phyloP scores from a whole-genome alignment of 1,284 basidiomycete genomes.

The Tilletia walkeri region DNA sequence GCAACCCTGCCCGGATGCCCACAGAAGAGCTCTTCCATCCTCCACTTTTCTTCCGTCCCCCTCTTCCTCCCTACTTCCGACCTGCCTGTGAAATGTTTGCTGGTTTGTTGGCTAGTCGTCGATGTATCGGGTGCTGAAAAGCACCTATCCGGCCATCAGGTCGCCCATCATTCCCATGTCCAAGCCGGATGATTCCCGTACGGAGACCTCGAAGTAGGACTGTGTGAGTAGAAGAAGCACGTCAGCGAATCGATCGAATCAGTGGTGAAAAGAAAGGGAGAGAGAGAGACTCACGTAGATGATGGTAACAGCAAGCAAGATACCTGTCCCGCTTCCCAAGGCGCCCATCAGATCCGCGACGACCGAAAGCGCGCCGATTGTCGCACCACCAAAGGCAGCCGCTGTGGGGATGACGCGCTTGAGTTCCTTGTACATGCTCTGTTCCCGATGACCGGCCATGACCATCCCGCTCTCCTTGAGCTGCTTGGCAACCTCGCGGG shows the following conservation, averaged over 20 bases:
- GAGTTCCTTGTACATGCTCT: slow-evolving; percentile 97
- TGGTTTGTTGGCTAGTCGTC: too few species aligned
- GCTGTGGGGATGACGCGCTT: slow-evolving; percentile 97
- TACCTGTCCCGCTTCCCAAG: slow-evolving; percentile 93
- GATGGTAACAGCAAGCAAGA: slow-evolving; percentile 94
- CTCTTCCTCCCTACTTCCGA: too few species aligned
- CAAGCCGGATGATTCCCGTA: slow-evolving; percentile 60
- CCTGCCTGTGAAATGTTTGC: too few species aligned
- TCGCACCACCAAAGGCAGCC: slow-evolving; percentile 92
- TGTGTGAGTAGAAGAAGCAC: slow-evolving; percentile 15
- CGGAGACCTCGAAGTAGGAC: slow-evolving; percentile 60
- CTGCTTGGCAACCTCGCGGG: slow-evolving; percentile 93
- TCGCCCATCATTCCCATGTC: slow-evolving; percentile 59
- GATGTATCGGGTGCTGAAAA: too few species aligned
- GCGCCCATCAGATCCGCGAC: slow-evolving; percentile 94
- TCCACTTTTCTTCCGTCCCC: too few species aligned
- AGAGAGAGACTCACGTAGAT: slow-evolving; percentile 61
- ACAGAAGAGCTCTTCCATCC: too few species aligned
- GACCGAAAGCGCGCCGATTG: slow-evolving; percentile 86
- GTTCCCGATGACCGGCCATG: slow-evolving; percentile 95
- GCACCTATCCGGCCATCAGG: slow-evolving; percentile 32
- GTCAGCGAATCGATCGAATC: background rate
- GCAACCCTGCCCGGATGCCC: too few species aligned
- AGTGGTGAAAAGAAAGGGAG: background rate
- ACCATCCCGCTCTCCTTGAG: slow-evolving; percentile 99